A percentile compares a stretch with the other conserved stretches of the same genome.
Evolutionary conservation across 768 basidiomycete genomes (phyloP).

Genomic region (Lentinula guzmanii): DNA sequence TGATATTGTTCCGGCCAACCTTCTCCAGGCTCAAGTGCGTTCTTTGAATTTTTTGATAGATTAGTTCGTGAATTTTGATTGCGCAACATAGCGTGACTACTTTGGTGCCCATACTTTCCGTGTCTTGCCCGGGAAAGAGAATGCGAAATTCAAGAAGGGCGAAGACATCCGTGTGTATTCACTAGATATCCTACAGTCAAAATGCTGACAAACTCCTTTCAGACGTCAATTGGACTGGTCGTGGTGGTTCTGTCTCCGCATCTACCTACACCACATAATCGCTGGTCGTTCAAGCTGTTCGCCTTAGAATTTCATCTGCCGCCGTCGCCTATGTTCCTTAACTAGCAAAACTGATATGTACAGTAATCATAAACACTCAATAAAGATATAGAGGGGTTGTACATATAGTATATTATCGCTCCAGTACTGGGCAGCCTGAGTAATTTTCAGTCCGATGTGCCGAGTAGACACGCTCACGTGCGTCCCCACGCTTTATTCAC

Average conservation of each 20-base stretch:
- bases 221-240: conserved; percentile 99
- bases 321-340: not conserved
- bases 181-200: conserved; percentile 5
- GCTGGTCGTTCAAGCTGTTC: not conserved
- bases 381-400: not conserved
- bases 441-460: too few species aligned
- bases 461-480: not conserved
- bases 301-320: not conserved
- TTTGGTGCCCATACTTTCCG: conserved; percentile 99
- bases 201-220: conserved; percentile 1
- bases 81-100: conserved; percentile 73
- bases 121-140: conserved; percentile 89
- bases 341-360: conserved; percentile 2
- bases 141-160: conserved; percentile 68
- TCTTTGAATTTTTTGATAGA: not conserved
- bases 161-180: conserved; percentile 79
- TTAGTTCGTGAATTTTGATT: not conserved
- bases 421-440: too few species aligned
- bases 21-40: conserved; percentile 85
- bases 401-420: not conserved
- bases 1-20: conserved; percentile 88
- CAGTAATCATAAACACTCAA: not conserved
- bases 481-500: not conserved
- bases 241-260: conserved; percentile 91
- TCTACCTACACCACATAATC: conserved; percentile 67